Evolutionary conservation across 2,329 filamentous ascomycete genomes (phyloP), one percentile per base, ranked within the genome.

Genomic region (Penicillium sp.): DNA sequence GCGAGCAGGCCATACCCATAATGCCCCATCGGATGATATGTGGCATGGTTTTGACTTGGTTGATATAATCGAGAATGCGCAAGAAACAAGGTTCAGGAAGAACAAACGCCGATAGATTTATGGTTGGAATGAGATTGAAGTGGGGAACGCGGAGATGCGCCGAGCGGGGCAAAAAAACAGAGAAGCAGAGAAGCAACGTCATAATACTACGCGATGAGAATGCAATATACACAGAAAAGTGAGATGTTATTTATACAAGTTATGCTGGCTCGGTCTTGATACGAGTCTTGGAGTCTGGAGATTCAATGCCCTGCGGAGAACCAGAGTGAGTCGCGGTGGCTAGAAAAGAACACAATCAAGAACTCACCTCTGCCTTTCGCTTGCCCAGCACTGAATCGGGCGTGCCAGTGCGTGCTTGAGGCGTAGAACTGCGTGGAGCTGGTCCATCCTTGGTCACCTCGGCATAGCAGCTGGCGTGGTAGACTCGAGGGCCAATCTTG

Each of bases 391-490:
- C 70, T 10, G 76, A 77, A 56, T 84, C 81, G 1, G 80, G 80
- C 4, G 78, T 82, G 13, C 57, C 57, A 7, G 47, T 71, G 57
- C 57, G 73, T 53, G 39, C 69, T 52, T 42, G 66, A 57, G 37
- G 57, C 7, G 56, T 58, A n/a, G 52, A 52, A 15, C 50, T 54
- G 14, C 51, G 56, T 41, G 57, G 50, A 4, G 51, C 45, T 15
- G 64, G 72, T 6, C 75, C 74, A 48, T 83, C 80, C 56, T 79
- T 82, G 23, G 77, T 83, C 20, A 85, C 84, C 66, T 95, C 90
- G 12, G 79, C 77, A 60, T 90, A 86, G 61, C 92, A 98, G 37
- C 81, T 93, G 8, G 83, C 87, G 63, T 98, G 92, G 55, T 87
- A 96, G 11, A 92, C 83, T 46, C 86, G 80, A 39, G 75, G 79